phyloP scores from a whole-genome alignment of 2,329 filamentous ascomycete species.

The Aspergillus persii region DNA sequence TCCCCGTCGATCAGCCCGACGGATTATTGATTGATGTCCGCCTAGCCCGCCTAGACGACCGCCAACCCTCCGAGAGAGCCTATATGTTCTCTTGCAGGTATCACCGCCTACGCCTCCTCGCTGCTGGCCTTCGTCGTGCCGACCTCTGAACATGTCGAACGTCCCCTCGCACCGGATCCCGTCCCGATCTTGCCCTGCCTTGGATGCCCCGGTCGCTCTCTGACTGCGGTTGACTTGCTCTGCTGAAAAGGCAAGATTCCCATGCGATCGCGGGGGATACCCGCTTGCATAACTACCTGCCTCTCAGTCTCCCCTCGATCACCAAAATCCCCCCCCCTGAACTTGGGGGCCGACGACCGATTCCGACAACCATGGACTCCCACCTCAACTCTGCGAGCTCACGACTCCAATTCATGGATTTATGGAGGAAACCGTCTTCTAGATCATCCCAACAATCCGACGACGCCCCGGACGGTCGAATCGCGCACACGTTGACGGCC shows the following conservation, averaged over 20 bases:
- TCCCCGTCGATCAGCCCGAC: not conserved
- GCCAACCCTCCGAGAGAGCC: not conserved
- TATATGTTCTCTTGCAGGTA: conserved; percentile 4
- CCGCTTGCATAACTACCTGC: conserved; percentile 1
- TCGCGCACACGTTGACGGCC: conserved; percentile 49
- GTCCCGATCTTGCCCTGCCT: conserved; percentile 11
- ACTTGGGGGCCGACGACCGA: conserved; percentile 6
- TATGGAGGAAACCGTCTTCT: conserved; percentile 27
- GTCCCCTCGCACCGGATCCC: conserved; percentile 13
- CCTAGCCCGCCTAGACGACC: not conserved
- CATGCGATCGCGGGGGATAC: conserved; percentile 14
- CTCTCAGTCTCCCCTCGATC: not conserved
- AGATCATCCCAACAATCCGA: conserved; percentile 28
- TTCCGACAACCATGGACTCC: conserved; percentile 21
- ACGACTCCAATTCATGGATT: conserved; percentile 25
- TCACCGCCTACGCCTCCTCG: conserved; percentile 11
- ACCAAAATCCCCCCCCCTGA: conserved; percentile 4
- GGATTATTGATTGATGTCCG: not conserved
- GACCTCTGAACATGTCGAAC: conserved; percentile 24
- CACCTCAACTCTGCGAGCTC: conserved; percentile 13
- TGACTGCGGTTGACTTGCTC: not conserved
- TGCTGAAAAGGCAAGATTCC: not conserved
- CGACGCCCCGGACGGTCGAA: conserved; percentile 37
- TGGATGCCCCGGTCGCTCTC: conserved; percentile 8
- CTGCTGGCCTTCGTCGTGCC: conserved; percentile 11